phyloP scores from a whole-genome alignment of 2,329 filamentous ascomycete genomes.

The Trematosphaeria pertusa region DNA sequence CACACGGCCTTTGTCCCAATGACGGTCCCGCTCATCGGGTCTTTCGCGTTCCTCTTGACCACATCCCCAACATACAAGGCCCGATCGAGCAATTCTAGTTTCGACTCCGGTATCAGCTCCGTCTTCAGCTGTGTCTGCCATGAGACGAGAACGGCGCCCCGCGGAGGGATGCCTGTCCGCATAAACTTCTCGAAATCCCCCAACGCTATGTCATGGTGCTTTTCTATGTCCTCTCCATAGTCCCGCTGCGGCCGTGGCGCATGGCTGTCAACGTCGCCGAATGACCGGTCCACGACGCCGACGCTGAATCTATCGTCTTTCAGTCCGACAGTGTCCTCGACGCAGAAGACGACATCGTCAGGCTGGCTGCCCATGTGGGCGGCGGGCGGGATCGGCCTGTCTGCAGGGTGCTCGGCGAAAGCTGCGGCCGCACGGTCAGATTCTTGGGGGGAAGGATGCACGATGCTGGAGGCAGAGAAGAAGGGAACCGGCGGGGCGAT shows the following conservation, averaged over 20 bases:
- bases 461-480: constrained; percentile 27
- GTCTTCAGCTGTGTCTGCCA: constrained; percentile 53
- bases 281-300: constrained; percentile 54
- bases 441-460: constrained; percentile 7
- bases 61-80: constrained; percentile 61
- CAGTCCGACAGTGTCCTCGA: constrained; percentile 53
- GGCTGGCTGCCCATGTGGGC: constrained; percentile 20
- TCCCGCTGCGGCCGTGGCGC: constrained; percentile 51
- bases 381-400: not conserved
- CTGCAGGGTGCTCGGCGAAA: constrained; percentile 1
- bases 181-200: constrained; percentile 50
- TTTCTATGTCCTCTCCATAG: constrained; percentile 46
- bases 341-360: constrained; percentile 40
- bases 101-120: constrained; percentile 50
- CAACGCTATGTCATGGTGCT: constrained; percentile 39
- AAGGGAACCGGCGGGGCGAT: constrained; percentile 25
- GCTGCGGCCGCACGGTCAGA: not conserved
- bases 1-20: constrained; percentile 57
- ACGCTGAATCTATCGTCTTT: constrained; percentile 48
- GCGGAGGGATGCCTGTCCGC: constrained; percentile 56
- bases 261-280: constrained; percentile 55
- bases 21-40: constrained; percentile 62
- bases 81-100: constrained; percentile 62
- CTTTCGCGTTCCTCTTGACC: constrained; percentile 58
- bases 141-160: constrained; percentile 59